A percentile compares a stretch with the other conserved stretches of the same genome.
Evolutionary conservation across 2,329 filamentous ascomycete genomes (phyloP).

Genomic region (Cladorrhinum sp.): DNA sequence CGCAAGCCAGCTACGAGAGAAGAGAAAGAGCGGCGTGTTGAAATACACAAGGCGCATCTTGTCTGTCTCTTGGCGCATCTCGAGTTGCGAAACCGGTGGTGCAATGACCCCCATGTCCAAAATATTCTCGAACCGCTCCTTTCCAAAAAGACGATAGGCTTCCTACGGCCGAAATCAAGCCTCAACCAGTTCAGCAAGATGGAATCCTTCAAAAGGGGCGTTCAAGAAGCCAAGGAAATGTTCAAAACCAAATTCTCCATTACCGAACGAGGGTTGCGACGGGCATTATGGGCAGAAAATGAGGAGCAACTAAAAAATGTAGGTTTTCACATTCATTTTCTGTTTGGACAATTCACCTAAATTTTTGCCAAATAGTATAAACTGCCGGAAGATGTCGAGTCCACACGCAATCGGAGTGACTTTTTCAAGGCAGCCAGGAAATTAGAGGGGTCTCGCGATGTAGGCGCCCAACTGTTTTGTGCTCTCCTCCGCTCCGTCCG

Average conservation of each 20-base stretch:
- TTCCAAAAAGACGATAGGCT: conserved; percentile 60
- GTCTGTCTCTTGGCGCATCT: conserved; percentile 78
- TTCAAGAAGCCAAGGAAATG: conserved; percentile 64
- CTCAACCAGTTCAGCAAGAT: conserved; percentile 73
- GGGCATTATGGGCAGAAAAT: conserved; percentile 73
- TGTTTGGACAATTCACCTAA: no score
- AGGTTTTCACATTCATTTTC: no score
- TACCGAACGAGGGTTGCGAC: conserved; percentile 66
- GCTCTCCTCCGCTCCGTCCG: conserved; percentile 79
- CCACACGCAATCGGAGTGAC: conserved; percentile 65
- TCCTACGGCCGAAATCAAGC: conserved; percentile 65
- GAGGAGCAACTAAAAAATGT: conserved; percentile 56
- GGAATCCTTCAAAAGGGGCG: conserved; percentile 72
- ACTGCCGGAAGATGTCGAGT: conserved; percentile 62
- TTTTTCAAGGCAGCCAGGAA: conserved; percentile 68
- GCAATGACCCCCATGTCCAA: conserved; percentile 72
- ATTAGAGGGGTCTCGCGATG: conserved; percentile 78
- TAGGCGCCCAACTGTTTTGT: conserved; percentile 88
- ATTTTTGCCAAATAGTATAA: no score
- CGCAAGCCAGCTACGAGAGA: conserved; percentile 53
- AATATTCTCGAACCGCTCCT: conserved; percentile 62
- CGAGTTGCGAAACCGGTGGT: conserved; percentile 80
- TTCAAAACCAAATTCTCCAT: conserved; percentile 71
- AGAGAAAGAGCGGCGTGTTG: conserved; percentile 57
- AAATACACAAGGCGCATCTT: conserved; percentile 83